Percentiles rank a stretch among this genome's conserved stretches.
These are phyloP conservation scores for Centaurea solstitialis DNA, from an alignment of 129 eudicot species.

Conservation along the genomic window DNA sequence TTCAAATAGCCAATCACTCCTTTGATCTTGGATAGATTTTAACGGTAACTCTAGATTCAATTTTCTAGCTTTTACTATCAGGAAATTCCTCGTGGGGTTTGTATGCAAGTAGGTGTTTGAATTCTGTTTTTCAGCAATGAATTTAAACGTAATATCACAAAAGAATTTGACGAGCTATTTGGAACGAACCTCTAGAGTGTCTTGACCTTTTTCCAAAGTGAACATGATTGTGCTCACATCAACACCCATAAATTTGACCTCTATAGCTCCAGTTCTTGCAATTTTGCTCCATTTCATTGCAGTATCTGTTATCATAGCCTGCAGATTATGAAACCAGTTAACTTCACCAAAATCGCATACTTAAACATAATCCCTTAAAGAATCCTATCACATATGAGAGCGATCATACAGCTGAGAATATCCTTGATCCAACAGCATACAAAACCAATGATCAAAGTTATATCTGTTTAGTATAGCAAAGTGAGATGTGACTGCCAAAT, in stretches of 20 bases:
- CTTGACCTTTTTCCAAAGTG: conserved; percentile 85
- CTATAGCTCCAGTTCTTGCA: conserved; percentile 77
- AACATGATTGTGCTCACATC: conserved; percentile 92
- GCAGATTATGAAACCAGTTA: conserved; percentile 15
- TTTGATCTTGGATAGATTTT: neutral
- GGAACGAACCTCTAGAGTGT: conserved; percentile 72
- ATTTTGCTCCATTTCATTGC: conserved; percentile 85
- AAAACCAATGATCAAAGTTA: neutral
- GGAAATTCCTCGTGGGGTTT: neutral
- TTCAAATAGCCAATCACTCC: neutral
- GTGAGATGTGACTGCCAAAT: neutral
- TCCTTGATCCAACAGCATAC: neutral
- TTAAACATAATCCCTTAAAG: neutral
- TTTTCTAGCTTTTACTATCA: neutral
- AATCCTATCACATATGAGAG: neutral
- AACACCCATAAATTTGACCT: conserved; percentile 72
- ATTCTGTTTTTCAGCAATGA: neutral
- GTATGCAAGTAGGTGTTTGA: neutral
- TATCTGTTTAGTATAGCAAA: neutral
- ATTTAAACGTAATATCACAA: neutral
- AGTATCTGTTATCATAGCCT: conserved; percentile 68
- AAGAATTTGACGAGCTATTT: neutral
- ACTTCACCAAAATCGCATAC: conserved; percentile 22
- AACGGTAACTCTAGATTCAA: neutral
- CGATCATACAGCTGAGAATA: neutral